Base-by-base conservation (phyloP, 768 basidiomycete species). In the Hortiboletus campestris region DNA sequence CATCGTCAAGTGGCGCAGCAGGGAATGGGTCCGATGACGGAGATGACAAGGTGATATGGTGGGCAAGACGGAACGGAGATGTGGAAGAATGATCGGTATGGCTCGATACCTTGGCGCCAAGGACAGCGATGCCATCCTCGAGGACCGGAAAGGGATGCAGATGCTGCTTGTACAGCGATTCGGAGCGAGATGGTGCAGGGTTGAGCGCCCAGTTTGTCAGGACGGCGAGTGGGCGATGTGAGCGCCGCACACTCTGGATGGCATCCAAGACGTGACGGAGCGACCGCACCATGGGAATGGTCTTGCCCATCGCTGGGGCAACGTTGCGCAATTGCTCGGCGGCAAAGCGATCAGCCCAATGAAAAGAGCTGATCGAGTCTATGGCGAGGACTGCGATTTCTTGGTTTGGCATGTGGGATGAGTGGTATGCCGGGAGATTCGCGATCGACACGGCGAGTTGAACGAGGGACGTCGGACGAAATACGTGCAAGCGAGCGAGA, bases 321-420 rank as follows among this genome's bases (percentile, higher is more conserved):
- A 59, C 53, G 17, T 62, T 58, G 36, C 73, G 78, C 49, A 75
- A 57, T 60, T 83, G 83, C 68, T 91, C 89, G 31, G 73, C 71
- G 38, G 75, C 74, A 65, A 84, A 85, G 40, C 86, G 82, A 67
- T 94, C 91, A 3, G 78, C 58, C 91, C 92, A 94, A 70, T 89
- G 82, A 64, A 86, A 90, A 0, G 88, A 68, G 66, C 85, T 86
- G 55, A 91, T 69, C 14, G 90, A 91, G 70, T 94, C 91, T 44
- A 94, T 74, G 11, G 82, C 83, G 36, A 94, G 70, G 51, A 91
- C 62, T 7, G 84, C 85, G 12, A 93, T 77, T 56, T 84, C 84
- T 32, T 74, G 69, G 41, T 80, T 69, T 32, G 79, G 75, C 55
- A 85, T 76, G 49, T 75, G 70, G 17, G 67, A 65, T 4, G 71